Base-by-base conservation (phyloP, 2,329 filamentous ascomycete genomes). In the Aspergillaceae sp. region DNA sequence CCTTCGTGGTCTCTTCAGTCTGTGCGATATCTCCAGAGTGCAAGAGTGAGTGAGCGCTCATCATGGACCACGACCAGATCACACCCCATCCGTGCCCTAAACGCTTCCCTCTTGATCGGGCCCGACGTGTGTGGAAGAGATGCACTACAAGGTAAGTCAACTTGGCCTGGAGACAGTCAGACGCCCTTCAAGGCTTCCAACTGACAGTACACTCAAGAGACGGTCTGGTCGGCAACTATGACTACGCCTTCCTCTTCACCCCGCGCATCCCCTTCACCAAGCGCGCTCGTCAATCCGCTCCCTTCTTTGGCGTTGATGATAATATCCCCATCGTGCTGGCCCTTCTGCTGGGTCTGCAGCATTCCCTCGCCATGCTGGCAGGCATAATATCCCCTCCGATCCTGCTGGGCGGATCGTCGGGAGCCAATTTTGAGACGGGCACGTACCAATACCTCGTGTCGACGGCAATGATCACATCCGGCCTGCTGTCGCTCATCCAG, bases 161-260 rank as follows among this genome's bases (percentile, higher is more conserved):
- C 19, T 19, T 19, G 19, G 19, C 19, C 2, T 19, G 19, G 19
- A 19, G 19, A 19, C 19, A 19, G 19, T n/a, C n/a, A 19, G 19
- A 19, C n/a, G 19, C 35, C 2, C 10, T 11, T 38, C 19, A 38
- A 6, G 2, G 3, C 38, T 41, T 19, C 26, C 27, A 40, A 7
- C 33, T 19, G 19, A 19, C 19, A 19, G 19, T 19, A 19, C 19
- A 19, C 19, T 35, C 10, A 40, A 82, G 73, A 50, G 77, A 89
- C 1, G 90, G 90, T 8, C 75, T 95, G 28, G 67, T 96, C 46
- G 90, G 90, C 51, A 76, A 82, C 57, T 96, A 96, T 67, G 86
- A 96, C 74, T 96, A 96, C 76, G 86, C 66, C 33, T 92, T 89
- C 60, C 81, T 96, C 36, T 94, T 96, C 74, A 80, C 73, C 26